Evolutionary conservation across 768 basidiomycete species (phyloP).

Genomic region (Trametes cingulata): DNA sequence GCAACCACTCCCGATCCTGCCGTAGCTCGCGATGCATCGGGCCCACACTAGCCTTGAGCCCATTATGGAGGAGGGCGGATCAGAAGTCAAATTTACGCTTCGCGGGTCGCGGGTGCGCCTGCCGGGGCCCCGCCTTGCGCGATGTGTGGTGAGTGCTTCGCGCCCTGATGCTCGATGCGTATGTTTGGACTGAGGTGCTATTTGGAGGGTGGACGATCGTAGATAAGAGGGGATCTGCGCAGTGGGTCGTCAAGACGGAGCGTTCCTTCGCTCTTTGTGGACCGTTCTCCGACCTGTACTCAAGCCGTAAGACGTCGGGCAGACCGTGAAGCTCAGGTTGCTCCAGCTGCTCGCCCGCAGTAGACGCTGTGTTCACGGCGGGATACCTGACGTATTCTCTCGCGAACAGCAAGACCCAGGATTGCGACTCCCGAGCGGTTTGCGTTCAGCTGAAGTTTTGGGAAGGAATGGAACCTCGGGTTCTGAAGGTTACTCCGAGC

Average conservation of each 20-base stretch:
- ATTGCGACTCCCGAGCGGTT: too few relatives aligned
- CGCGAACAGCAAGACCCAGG: too few relatives aligned
- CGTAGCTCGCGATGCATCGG: neutral
- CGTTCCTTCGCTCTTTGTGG: neutral
- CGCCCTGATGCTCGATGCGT: constrained; percentile 6
- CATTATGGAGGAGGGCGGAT: neutral
- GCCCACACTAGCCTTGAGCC: neutral
- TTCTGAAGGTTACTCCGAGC: neutral
- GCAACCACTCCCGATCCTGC: too few relatives aligned
- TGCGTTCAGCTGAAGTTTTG: too few relatives aligned
- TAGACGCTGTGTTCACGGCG: too few relatives aligned
- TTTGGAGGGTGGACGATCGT: neutral
- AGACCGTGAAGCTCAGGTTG: too few relatives aligned
- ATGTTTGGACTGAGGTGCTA: neutral
- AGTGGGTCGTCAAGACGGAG: neutral
- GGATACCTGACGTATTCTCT: too few relatives aligned
- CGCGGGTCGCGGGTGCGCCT: constrained; percentile 12
- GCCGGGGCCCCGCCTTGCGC: neutral
- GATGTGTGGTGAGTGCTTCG: neutral
- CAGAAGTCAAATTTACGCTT: constrained; percentile 13
- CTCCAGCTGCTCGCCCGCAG: too few relatives aligned
- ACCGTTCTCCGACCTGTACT: neutral
- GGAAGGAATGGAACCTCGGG: too few relatives aligned
- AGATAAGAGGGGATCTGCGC: constrained; percentile 10
- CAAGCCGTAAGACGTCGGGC: neutral